These are phyloP conservation scores for Phaseolus lunatus DNA, from an alignment of 306 rosid genomes.

Conservation along the genomic window DNA sequence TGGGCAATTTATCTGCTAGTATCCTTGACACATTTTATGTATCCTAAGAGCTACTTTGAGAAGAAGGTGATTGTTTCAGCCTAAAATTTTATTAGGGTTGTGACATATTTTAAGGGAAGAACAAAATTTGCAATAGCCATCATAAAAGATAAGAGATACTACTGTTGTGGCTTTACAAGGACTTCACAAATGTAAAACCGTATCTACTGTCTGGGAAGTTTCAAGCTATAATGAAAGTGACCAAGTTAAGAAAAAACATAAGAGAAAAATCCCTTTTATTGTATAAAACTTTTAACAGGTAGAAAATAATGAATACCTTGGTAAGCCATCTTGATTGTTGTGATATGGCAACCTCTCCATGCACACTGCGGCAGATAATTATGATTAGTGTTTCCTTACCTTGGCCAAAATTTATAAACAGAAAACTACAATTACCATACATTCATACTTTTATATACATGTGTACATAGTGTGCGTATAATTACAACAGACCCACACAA, in stretches of 20 bases:
- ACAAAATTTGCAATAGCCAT: neutral
- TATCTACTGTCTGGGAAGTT: neutral
- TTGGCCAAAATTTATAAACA: neutral
- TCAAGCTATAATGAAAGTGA: neutral
- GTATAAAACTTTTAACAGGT: neutral
- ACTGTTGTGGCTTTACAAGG: neutral
- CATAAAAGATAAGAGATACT: neutral
- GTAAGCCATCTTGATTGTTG: constrained; percentile 74
- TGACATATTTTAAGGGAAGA: neutral
- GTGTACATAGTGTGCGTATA: too few relatives aligned
- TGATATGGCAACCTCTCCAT: constrained; percentile 82
- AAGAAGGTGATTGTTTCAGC: constrained; percentile 28
- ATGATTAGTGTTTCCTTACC: constrained; percentile 15
- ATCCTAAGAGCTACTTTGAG: neutral
- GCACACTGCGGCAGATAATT: constrained; percentile 54
- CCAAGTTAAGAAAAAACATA: neutral
- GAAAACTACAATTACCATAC: neutral
- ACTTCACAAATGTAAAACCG: neutral
- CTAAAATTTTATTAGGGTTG: neutral
- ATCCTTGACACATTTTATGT: neutral
- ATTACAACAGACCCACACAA: neutral
- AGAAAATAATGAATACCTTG: constrained; percentile 34
- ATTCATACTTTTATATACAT: neutral
- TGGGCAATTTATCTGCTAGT: neutral
- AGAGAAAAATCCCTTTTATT: neutral